phyloP scores from a whole-genome alignment of 306 rosid genomes.

The Malus sylvestris region DNA sequence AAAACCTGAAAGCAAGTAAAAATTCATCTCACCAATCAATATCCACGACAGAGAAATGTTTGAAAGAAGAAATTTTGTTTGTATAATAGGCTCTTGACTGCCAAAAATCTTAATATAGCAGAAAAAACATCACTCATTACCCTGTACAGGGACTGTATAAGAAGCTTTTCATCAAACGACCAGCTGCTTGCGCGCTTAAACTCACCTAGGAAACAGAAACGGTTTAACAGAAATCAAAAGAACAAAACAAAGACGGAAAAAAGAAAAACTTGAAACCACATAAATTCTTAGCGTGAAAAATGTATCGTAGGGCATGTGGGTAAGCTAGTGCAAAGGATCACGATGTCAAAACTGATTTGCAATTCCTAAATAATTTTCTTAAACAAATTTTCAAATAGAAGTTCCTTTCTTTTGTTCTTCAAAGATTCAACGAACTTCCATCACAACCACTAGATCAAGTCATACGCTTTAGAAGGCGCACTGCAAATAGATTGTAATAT shows the following conservation, averaged over 20 bases:
- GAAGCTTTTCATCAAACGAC: conserved; percentile 87
- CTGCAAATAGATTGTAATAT: not conserved
- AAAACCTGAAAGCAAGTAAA: conserved; percentile 51
- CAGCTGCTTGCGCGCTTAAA: conserved; percentile 74
- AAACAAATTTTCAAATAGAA: not conserved
- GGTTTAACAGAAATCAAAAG: not conserved
- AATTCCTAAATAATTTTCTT: not conserved
- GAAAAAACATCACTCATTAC: conserved; percentile 23
- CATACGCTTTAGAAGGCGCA: not conserved
- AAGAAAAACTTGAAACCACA: not conserved
- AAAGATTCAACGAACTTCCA: not conserved
- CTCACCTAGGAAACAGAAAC: conserved; percentile 32
- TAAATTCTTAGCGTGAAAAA: not conserved
- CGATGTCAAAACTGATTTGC: not conserved
- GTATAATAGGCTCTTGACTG: not conserved
- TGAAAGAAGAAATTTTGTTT: not conserved
- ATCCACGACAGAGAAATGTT: not conserved
- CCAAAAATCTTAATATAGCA: not conserved
- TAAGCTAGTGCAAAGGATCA: not conserved
- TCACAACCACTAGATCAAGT: not conserved
- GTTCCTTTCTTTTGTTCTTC: not conserved
- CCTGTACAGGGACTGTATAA: conserved; percentile 77
- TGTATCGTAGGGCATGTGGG: not conserved
- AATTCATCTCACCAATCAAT: conserved; percentile 1
- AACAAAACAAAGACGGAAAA: not conserved